Base-by-base conservation (phyloP, 2,329 filamentous ascomycete genomes). In the Aureobasidium leucospermi region DNA sequence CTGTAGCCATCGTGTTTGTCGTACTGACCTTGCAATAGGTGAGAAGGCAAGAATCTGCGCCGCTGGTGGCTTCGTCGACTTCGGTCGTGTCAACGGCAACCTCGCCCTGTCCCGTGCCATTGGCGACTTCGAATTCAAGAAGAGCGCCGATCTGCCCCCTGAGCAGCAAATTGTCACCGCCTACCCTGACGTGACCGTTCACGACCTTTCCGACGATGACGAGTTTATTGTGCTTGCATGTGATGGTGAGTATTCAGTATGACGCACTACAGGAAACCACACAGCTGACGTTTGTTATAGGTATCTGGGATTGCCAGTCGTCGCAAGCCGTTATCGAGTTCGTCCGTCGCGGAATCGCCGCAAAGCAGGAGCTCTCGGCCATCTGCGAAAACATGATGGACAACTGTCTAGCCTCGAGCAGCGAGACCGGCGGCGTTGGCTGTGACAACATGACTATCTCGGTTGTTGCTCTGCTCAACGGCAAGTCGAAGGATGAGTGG, bases 381-480 rank as follows among this genome's bases (percentile, higher is more conserved):
- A 97, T 99, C 69, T 97, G 93, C 75, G 94, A 99, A 78, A 99
- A 99, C 79, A 96, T 99, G 90, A 99, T 99, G 94, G 93, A 99
- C 80, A 99, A 97, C 79, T 99, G 94, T 73, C 81, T 99, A 65
- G 92, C 94, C 42, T 96, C 92, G 63, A 97, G 96, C 82, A 96
- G 92, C 66, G 94, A 99, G 77, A 96, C 93, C 34, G 94, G 94
- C 59, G 94, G 94, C 64, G 93, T 99, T 63, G 94, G 94, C 63
- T 99, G 94, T 75, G 94, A 99, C 79, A 99, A 99, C 81, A 99
- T 99, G 94, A 99, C 94, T 67, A 97, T 99, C 88, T 80, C 87
- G 67, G 83, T 99, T 65, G 79, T 99, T 70, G 94, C 88, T 66
- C 85, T 99, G 72, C 83, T 99, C 67, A 85, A 89, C 70, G 94